These are phyloP conservation scores for Gracilaria domingensis DNA, from an alignment of 23 red algal genomes.

Conservation along the genomic window DNA sequence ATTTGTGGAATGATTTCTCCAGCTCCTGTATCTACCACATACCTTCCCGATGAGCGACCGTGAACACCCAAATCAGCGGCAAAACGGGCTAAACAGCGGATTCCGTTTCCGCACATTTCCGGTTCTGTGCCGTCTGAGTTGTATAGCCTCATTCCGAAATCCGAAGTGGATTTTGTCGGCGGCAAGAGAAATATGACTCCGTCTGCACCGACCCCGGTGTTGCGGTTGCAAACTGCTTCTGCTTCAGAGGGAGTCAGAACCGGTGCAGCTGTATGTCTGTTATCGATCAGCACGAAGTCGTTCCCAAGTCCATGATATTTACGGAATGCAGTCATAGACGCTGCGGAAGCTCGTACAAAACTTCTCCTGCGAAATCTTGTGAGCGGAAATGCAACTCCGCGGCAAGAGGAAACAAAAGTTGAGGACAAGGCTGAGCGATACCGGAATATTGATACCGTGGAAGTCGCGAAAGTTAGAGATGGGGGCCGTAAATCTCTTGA, in stretches of 20 bases:
- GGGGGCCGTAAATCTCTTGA: neutral
- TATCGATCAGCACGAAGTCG: constrained; percentile 98
- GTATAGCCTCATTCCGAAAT: constrained; percentile 87
- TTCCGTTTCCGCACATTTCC: constrained; percentile 99
- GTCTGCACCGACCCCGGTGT: constrained; percentile 93
- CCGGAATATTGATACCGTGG: neutral
- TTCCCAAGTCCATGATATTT: constrained; percentile 99
- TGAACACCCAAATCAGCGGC: constrained; percentile 74
- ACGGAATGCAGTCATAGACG: constrained; percentile 70
- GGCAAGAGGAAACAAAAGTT: neutral
- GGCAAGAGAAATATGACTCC: constrained; percentile 96
- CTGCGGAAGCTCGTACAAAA: neutral
- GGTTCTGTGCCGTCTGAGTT: constrained; percentile 99
- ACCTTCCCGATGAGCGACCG: neutral
- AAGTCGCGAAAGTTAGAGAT: constrained; percentile 1
- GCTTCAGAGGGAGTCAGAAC: constrained; percentile 66
- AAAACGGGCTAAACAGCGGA: constrained; percentile 94
- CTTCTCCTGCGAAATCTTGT: neutral
- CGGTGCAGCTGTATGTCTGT: constrained; percentile 56
- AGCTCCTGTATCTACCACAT: constrained; percentile 83
- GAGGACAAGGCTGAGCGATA: neutral
- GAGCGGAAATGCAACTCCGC: neutral
- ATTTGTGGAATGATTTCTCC: constrained; percentile 87
- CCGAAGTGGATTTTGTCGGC: constrained; percentile 60
- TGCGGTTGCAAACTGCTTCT: constrained; percentile 89